Evolutionary conservation across 202 grass and related monocot species (phyloP).

Genomic region (Schoenoplectus tabernaemontani): DNA sequence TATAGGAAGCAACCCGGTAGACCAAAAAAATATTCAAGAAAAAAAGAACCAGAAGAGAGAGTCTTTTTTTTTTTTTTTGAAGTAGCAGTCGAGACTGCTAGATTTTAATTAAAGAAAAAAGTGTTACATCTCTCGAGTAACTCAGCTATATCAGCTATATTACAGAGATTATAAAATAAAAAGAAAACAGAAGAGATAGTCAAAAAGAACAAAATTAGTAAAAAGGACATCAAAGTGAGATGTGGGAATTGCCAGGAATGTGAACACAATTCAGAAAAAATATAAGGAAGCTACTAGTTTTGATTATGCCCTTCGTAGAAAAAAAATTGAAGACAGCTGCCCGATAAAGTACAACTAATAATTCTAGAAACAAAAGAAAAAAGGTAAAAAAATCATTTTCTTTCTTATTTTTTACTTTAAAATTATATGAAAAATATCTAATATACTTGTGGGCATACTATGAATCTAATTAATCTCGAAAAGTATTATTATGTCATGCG

Average conservation of each 20-base stretch:
- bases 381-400: too few species aligned
- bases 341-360: not conserved
- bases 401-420: too few species aligned
- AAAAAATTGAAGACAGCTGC: not conserved
- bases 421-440: too few species aligned
- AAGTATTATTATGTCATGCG: too few species aligned
- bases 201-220: not conserved
- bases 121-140: too few species aligned
- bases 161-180: too few species aligned
- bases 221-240: not conserved
- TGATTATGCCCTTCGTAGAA: not conserved
- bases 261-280: not conserved
- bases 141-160: too few species aligned
- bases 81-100: too few species aligned
- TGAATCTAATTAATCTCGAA: too few species aligned
- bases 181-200: not conserved
- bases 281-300: not conserved
- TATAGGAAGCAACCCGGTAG: not conserved
- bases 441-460: too few species aligned
- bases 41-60: not conserved
- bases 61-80: too few species aligned
- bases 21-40: not conserved
- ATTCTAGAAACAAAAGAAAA: not conserved
- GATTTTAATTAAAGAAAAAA: too few species aligned
- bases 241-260: not conserved